phyloP scores from a whole-genome alignment of 495 filamentous ascomycete genomes.

The Staphylotrichum longicolle region DNA sequence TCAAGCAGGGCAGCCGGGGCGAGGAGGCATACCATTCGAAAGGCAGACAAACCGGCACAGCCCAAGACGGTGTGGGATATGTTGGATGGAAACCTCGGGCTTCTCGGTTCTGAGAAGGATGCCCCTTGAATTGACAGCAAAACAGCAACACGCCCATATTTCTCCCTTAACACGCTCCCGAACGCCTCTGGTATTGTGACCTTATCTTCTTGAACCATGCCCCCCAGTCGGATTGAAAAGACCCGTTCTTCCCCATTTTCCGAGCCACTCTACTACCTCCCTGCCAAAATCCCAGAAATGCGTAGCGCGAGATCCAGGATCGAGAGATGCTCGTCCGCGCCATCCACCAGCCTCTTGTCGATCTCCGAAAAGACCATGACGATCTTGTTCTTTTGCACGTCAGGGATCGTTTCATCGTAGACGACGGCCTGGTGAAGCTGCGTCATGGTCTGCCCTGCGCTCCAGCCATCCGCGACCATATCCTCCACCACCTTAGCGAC shows the following conservation, averaged over 20 bases:
- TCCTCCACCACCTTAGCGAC: constrained; percentile 78
- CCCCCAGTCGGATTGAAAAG: not conserved
- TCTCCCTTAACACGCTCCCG: constrained; percentile 13
- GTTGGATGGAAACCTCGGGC: constrained; percentile 47
- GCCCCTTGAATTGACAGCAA: constrained; percentile 15
- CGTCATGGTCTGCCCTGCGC: constrained; percentile 79
- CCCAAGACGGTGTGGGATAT: constrained; percentile 41
- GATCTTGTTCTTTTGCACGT: constrained; percentile 87
- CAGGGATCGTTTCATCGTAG: constrained; percentile 76
- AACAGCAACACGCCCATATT: constrained; percentile 1
- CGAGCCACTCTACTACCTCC: constrained; percentile 26
- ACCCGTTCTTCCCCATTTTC: not conserved
- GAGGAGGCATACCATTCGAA: constrained; percentile 32
- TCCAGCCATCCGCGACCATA: constrained; percentile 97
- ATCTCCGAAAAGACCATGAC: constrained; percentile 85
- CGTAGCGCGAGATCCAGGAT: constrained; percentile 81
- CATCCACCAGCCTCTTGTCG: constrained; percentile 93
- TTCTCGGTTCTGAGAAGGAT: constrained; percentile 33
- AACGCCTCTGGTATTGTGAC: constrained; percentile 20
- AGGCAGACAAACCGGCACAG: constrained; percentile 26
- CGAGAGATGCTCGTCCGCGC: constrained; percentile 91
- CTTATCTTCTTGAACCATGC: not conserved
- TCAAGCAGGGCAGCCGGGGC: constrained; percentile 20
- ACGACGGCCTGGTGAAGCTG: constrained; percentile 82
- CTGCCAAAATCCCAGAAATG: constrained; percentile 70